Evolutionary conservation across 306 rosid genomes (phyloP), one percentile per base, ranked within the genome.

Genomic region (Crotalaria pallida): DNA sequence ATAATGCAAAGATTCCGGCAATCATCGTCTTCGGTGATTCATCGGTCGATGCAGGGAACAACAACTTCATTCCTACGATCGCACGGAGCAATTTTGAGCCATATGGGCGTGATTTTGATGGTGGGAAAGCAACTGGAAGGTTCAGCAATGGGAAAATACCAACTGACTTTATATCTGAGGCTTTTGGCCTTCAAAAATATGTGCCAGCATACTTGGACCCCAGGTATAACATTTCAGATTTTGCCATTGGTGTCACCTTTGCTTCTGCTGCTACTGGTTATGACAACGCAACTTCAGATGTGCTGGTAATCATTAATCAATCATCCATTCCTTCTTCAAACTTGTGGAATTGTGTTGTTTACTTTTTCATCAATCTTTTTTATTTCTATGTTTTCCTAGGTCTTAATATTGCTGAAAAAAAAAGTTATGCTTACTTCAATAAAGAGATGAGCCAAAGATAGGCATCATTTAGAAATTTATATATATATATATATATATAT

Each of bases 241-340:
- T 90, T 56, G 93, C 96, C 40, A 76, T 71, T 26, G 97, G 98
- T 0, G 88, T 93, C 74, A 78, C 88, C 24, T 93, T 93, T 79
- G 98, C 96, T 67, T 93, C 98, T 36, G 98, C 98, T 29, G 98
- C 89, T 15, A 81, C 90, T 65, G 98, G 98, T 47, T 93, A 90
- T 61, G 98, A 93, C 53, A 90, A 91, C 45, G 94, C 92, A 11
- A 93, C 98, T 79, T 87, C 98, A 0, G 75, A 78, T 55, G 98
- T 93, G 3, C 81, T 93, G 61, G 98, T 88, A 83, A 51, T 74
- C 56, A 31, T 31, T n/a, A n/a, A n/a, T n/a, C n/a, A n/a, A n/a
- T n/a, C n/a, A n/a, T n/a, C n/a, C 63, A 61, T 45, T 2, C 17
- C 72, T 5, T 15, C 2, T 21, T 22, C 44, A 52, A 38, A 1